phyloP scores from a whole-genome alignment of 108 stramenopile genomes.

The Seminavis robusta region DNA sequence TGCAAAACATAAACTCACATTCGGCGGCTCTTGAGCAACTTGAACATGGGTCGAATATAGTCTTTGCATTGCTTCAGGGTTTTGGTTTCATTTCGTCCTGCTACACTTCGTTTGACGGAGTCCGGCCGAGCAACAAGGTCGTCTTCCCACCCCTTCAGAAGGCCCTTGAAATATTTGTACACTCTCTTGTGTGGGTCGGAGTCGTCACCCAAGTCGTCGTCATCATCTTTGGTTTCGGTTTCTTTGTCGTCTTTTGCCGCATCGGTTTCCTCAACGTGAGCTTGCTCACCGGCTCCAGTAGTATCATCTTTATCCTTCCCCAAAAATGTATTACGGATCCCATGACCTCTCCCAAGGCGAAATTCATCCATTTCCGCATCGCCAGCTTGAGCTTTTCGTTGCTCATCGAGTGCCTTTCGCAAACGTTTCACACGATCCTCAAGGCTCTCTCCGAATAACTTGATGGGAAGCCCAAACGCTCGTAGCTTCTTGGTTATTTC shows the following conservation, averaged over 20 bases:
- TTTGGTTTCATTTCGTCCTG: constrained; percentile 87
- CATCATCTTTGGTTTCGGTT: constrained; percentile 3
- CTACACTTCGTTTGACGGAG: constrained; percentile 44
- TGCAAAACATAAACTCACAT: constrained; percentile 31
- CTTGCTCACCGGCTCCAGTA: not conserved
- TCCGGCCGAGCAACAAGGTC: constrained; percentile 73
- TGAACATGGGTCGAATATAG: constrained; percentile 92
- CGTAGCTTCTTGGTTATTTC: constrained; percentile 48
- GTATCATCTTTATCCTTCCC: constrained; percentile 26
- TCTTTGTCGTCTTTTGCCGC: not conserved
- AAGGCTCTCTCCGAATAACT: constrained; percentile 65
- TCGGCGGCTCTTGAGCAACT: constrained; percentile 50
- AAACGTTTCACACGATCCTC: constrained; percentile 46
- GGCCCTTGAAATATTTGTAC: constrained; percentile 78
- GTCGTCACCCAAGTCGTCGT: constrained; percentile 28
- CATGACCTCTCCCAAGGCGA: constrained; percentile 63
- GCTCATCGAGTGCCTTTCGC: constrained; percentile 42
- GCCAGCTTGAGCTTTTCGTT: constrained; percentile 39
- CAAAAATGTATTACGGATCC: constrained; percentile 80
- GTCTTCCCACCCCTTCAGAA: constrained; percentile 86
- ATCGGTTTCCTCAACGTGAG: not conserved
- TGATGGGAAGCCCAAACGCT: constrained; percentile 59
- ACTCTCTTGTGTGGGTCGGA: constrained; percentile 63
- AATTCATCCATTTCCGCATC: constrained; percentile 71
- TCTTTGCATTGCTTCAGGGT: constrained; percentile 95